Conservation (phyloP, 139 green algal species). For the Chlorella sp. region DNA sequence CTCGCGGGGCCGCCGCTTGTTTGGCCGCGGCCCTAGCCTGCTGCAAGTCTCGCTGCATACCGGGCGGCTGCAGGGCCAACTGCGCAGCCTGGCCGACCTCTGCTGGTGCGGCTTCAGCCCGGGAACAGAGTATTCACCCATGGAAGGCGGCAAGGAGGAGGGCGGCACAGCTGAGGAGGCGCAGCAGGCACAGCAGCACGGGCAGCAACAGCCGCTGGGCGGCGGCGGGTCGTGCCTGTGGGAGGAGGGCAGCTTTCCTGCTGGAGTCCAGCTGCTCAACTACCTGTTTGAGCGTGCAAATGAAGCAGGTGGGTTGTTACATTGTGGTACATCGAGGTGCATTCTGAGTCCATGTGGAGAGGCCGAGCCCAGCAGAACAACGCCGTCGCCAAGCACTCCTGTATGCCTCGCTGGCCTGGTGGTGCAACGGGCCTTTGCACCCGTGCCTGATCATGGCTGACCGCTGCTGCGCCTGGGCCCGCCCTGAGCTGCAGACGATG, state of each 20-base stretch:
- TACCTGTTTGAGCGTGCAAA: background rate
- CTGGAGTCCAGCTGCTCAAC: background rate
- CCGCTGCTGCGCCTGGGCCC: background rate
- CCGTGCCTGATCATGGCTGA: too few species aligned
- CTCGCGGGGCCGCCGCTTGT: background rate
- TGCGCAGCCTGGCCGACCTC: conserved; percentile 24
- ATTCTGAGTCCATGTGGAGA: too few species aligned
- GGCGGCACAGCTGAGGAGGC: background rate
- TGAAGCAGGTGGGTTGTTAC: conserved; percentile 35
- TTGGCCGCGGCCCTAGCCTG: conserved; percentile 10
- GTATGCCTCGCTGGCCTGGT: too few species aligned
- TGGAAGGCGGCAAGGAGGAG: background rate
- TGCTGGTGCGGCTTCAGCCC: conserved; percentile 20
- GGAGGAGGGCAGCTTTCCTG: conserved; percentile 18
- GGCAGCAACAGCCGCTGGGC: background rate
- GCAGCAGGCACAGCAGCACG: background rate
- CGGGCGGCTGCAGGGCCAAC: conserved; percentile 29
- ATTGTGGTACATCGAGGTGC: too few species aligned
- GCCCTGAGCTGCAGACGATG: conserved; percentile 8
- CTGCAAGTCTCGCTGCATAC: conserved; percentile 29
- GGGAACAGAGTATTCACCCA: too few species aligned
- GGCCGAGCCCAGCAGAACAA: too few species aligned
- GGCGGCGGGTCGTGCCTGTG: background rate
- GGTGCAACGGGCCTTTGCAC: too few species aligned
- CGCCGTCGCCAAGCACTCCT: too few species aligned